Evolutionary conservation across 2,329 filamentous ascomycete genomes (phyloP).

Genomic region (Apiospora aurea): DNA sequence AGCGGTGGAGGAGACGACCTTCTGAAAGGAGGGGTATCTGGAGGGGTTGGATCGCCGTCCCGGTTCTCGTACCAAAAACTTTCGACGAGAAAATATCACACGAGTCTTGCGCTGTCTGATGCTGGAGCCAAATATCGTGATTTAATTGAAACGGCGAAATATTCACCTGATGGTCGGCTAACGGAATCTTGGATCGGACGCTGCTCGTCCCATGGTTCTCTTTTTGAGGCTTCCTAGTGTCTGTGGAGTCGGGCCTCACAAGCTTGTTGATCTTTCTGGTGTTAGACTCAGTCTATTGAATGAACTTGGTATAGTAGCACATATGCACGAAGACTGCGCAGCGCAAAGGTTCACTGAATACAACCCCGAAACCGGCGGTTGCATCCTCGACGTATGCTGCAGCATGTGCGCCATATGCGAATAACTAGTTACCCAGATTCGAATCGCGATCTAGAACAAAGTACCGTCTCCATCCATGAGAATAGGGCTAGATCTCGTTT

Average conservation of each 20-base stretch:
- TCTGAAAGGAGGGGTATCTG: slow-evolving; percentile 1
- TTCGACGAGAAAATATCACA: neutral
- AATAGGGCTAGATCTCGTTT: slow-evolving; percentile 83
- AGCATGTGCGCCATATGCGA: neutral
- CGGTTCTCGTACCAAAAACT: neutral
- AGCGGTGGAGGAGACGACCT: neutral
- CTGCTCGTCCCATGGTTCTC: neutral
- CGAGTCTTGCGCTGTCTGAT: neutral
- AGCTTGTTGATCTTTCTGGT: neutral
- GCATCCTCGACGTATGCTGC: slow-evolving; percentile 7
- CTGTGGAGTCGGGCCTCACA: neutral
- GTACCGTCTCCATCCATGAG: slow-evolving; percentile 84
- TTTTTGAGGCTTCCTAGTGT: neutral
- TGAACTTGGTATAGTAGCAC: neutral
- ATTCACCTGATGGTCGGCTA: neutral
- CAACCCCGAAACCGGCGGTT: neutral
- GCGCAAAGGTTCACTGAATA: neutral
- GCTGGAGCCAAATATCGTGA: neutral
- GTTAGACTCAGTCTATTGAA: neutral
- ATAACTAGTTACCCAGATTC: neutral
- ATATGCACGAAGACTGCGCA: neutral
- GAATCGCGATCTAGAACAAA: slow-evolving; percentile 62
- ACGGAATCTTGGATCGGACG: neutral
- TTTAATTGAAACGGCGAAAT: neutral
- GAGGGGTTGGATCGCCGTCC: slow-evolving; percentile 4